A percentile compares a stretch with the other conserved stretches of the same genome.
Evolutionary conservation across 768 basidiomycete genomes (phyloP).

Genomic region (Lactarius psammicola): DNA sequence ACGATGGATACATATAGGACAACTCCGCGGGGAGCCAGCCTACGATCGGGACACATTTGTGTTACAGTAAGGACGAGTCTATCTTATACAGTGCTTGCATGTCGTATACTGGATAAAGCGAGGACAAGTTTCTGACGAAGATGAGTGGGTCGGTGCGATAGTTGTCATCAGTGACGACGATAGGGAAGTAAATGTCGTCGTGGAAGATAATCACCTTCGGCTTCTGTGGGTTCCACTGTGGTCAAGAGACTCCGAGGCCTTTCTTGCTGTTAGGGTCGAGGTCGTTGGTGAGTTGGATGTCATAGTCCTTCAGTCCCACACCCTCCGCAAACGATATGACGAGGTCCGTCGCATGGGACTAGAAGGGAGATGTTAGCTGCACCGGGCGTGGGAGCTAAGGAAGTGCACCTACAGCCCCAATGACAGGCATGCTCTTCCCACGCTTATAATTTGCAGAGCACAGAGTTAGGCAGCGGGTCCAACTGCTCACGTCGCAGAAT

Average conservation of each 20-base stretch:
- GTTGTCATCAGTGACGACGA: conserved; percentile 16
- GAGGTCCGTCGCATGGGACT: conserved; percentile 19
- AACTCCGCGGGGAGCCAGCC: too few species aligned
- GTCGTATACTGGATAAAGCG: conserved; percentile 20
- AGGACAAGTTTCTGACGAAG: conserved; percentile 20
- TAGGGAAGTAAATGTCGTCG: conserved; percentile 9
- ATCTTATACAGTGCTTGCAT: not conserved
- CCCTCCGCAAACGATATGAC: not conserved
- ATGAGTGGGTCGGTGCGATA: conserved; percentile 16
- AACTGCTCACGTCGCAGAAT: too few species aligned
- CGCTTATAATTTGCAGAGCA: too few species aligned
- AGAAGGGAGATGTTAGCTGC: too few species aligned
- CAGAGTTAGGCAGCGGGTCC: too few species aligned
- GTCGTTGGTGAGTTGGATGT: conserved; percentile 20
- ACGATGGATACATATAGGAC: too few species aligned
- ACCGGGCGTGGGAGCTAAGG: too few species aligned
- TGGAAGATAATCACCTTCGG: conserved; percentile 21
- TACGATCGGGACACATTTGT: too few species aligned
- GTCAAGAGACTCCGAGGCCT: conserved; percentile 18
- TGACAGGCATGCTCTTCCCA: too few species aligned
- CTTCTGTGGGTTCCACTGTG: conserved; percentile 14
- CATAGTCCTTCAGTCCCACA: conserved; percentile 23
- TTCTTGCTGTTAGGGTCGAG: conserved; percentile 20
- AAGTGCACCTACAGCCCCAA: too few species aligned
- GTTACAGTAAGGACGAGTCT: too few species aligned